A percentile compares a stretch with the other conserved stretches of the same genome.
Evolutionary conservation across 768 basidiomycete species (phyloP).

Genomic region (button mushroom (Agaricus bisporus)): DNA sequence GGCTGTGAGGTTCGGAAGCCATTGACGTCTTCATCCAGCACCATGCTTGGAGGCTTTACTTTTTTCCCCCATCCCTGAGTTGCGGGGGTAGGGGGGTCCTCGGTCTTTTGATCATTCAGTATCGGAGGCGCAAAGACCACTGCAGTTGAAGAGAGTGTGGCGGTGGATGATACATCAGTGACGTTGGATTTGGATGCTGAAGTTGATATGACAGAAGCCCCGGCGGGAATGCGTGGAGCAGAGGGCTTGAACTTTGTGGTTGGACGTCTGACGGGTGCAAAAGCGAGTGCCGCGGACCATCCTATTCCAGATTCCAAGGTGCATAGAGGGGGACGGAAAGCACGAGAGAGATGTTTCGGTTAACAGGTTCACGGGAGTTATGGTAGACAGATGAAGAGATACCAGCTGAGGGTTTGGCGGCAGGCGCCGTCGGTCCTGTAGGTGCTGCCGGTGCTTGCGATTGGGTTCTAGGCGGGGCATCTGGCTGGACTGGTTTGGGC

Average conservation of each 20-base stretch:
- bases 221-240: constrained; percentile 50
- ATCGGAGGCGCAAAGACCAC: constrained; percentile 68
- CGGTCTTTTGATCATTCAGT: constrained; percentile 34
- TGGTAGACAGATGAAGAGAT: constrained; percentile 46
- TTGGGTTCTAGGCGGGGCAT: constrained; percentile 20
- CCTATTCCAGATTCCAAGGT: constrained; percentile 36
- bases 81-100: constrained; percentile 22
- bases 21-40: constrained; percentile 84
- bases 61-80: constrained; percentile 80
- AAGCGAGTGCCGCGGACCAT: constrained; percentile 88
- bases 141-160: constrained; percentile 46
- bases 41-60: constrained; percentile 86
- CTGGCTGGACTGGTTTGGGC: constrained; percentile 20
- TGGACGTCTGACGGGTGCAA: constrained; percentile 72
- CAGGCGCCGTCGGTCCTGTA: constrained; percentile 11
- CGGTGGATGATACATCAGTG: neutral
- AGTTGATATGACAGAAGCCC: constrained; percentile 49
- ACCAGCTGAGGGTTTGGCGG: constrained; percentile 51
- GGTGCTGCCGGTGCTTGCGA: constrained; percentile 19
- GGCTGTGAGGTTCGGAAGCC: constrained; percentile 63
- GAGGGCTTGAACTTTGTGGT: constrained; percentile 53
- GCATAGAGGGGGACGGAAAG: constrained; percentile 11
- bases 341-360: constrained; percentile 46
- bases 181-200: constrained; percentile 19
- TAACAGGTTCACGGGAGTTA: constrained; percentile 45